Base-by-base conservation (phyloP, 2,329 filamentous ascomycete species). In the Hirsutella minnesotensis region DNA sequence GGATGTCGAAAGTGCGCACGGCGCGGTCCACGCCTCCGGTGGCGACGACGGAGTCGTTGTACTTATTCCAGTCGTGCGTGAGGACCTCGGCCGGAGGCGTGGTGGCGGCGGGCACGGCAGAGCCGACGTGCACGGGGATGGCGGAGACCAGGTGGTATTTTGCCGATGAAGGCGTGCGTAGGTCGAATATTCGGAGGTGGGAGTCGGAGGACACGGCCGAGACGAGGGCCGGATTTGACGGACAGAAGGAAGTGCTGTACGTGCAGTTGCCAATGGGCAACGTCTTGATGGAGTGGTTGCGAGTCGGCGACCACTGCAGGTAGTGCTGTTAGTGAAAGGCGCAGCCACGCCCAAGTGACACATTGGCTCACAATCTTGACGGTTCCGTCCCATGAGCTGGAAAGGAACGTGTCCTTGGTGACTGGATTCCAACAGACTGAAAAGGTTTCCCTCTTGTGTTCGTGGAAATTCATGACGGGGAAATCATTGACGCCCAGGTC, bases 51-150 rank as follows among this genome's bases (percentile, higher is more conserved):
- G 80, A 83, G 51, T 88, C 79, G 33, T 84, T 77, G 65, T 98
- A 98, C 64, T 98, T 98, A 68, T 98, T 98, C 92, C 92, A 98
- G 63, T 98, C 92, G 64, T 96, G 92, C 0, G 89, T 95, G 27
- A 98, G 74, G 31, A 86, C 79, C 68, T 98, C 92, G 9, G 79
- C 73, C 0, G 88, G 87, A n/a, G 78, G 69, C 27, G 60, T 63
- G 29, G 65, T 58, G 64, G 66, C 40, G 56, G 60, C 45, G 51
- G 57, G 22, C 49, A 52, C 41, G 52, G 56, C 15, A 22, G 56
- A 53, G 12, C 51, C 71, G 3, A 77, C 77, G 62, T 95, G 88
- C 38, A 94, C 89, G 1, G 89, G 86, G 42, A 96, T 83, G 50
- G 83, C 79, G 42, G 85, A 66, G 8, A 82, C 83, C 47, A 95